Conservation (phyloP, 1,284 basidiomycete genomes). For the Singerocomus rubriflavus region DNA sequence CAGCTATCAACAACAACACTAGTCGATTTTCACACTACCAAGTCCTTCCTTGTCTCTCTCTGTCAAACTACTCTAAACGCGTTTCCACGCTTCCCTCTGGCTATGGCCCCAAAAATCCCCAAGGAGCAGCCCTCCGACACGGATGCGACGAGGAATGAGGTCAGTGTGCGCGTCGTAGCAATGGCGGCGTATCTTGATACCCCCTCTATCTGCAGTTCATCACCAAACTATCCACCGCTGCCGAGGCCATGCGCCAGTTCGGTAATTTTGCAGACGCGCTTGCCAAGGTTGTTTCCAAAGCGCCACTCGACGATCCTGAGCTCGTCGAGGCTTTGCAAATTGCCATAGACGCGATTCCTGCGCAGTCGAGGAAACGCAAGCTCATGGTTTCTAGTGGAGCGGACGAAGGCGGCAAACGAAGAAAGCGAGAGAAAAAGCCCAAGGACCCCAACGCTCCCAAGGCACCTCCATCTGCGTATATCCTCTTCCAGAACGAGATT, state of each 20-base stretch:
- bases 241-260: conserved; percentile 56
- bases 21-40: conserved; percentile 39
- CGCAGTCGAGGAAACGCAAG: conserved; percentile 52
- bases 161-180: conserved; percentile 21
- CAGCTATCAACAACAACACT: conserved; percentile 38
- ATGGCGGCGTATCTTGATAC: conserved; percentile 21
- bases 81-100: conserved; percentile 18
- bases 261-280: conserved; percentile 57
- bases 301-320: conserved; percentile 34
- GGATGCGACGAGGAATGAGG: conserved; percentile 31
- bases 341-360: conserved; percentile 32
- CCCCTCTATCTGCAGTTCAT: conserved; percentile 43
- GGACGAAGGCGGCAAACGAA: conserved; percentile 42
- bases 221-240: conserved; percentile 49
- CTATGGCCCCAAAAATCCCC: conserved; percentile 27
- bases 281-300: conserved; percentile 39
- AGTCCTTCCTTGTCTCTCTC: conserved; percentile 30
- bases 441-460: conserved; percentile 95
- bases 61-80: conserved; percentile 26
- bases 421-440: conserved; percentile 50
- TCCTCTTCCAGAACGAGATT: conserved; percentile 93
- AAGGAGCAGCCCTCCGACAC: conserved; percentile 29
- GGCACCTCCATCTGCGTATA: conserved; percentile 90
- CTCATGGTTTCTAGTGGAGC: conserved; percentile 41
- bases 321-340: conserved; percentile 29